These are phyloP conservation scores for Cercospora sp. DNA, from an alignment of 2,329 filamentous ascomycete genomes.

Conservation along the genomic window DNA sequence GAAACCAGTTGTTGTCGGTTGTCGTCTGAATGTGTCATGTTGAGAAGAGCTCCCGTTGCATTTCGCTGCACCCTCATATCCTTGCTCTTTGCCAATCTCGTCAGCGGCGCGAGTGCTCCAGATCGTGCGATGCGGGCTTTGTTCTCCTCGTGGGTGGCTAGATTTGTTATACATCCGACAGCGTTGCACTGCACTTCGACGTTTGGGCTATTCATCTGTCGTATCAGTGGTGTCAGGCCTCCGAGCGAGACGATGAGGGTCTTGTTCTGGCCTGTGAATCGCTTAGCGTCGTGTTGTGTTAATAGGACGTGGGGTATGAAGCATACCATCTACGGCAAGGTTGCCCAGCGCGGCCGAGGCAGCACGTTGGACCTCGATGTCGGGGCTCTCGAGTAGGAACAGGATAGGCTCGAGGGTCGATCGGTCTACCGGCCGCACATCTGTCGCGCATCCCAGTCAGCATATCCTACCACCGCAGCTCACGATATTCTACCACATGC, in stretches of 20 bases:
- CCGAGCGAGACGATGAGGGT: constrained; percentile 91
- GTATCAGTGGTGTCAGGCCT: constrained; percentile 85
- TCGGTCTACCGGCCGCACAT: constrained; percentile 93
- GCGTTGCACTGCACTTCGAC: constrained; percentile 99
- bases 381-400: constrained; percentile 88
- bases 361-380: constrained; percentile 95
- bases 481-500: constrained; percentile 51
- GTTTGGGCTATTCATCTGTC: constrained; percentile 96
- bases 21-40: constrained; percentile 99
- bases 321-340: constrained; percentile 88
- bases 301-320: constrained; percentile 76
- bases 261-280: constrained; percentile 84
- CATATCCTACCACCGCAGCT: constrained; percentile 1
- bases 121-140: constrained; percentile 98
- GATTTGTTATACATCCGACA: constrained; percentile 96
- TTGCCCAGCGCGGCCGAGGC: constrained; percentile 96
- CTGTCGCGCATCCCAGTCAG: constrained; percentile 49
- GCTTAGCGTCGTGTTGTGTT: constrained; percentile 74
- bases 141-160: constrained; percentile 98
- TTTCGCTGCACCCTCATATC: constrained; percentile 99
- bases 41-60: constrained; percentile 90
- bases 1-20: constrained; percentile 97
- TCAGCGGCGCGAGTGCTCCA: constrained; percentile 86
- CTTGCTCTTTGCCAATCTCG: constrained; percentile 89
- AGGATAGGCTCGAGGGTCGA: constrained; percentile 95